These are phyloP conservation scores for Talaromyces ruber DNA, from an alignment of 495 filamentous ascomycete species.

Conservation along the genomic window DNA sequence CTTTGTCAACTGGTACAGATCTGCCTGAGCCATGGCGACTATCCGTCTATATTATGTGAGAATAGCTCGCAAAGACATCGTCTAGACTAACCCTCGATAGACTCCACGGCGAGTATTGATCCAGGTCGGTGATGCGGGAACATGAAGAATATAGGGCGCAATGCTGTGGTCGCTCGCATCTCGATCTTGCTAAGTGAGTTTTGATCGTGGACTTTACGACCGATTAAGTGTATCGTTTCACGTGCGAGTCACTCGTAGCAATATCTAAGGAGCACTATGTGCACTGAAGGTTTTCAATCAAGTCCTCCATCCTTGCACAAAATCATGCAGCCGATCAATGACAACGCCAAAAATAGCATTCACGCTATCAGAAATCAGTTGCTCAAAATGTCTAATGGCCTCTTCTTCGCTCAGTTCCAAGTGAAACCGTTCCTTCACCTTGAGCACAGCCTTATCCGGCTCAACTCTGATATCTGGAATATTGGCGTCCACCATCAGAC, in stretches of 20 bases:
- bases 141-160: neutral
- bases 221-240: neutral
- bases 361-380: conserved; percentile 79
- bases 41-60: neutral
- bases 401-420: conserved; percentile 91
- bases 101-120: neutral
- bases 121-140: neutral
- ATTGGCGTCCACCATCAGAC: conserved; percentile 93
- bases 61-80: neutral
- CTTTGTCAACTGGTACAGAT: no score
- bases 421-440: conserved; percentile 91
- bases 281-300: conserved; percentile 20
- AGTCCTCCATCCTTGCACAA: conserved; percentile 83
- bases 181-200: neutral
- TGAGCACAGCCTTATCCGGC: conserved; percentile 84
- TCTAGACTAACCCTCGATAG: neutral
- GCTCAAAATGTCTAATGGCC: conserved; percentile 77
- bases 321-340: conserved; percentile 89
- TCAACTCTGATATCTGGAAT: conserved; percentile 91
- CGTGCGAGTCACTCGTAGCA: neutral
- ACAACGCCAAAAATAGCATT: conserved; percentile 84
- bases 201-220: neutral
- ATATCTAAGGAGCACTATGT: neutral
- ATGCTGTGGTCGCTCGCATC: neutral
- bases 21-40: no score